Conservation (phyloP, 306 rosid species). For the Carpinus fangiana region DNA sequence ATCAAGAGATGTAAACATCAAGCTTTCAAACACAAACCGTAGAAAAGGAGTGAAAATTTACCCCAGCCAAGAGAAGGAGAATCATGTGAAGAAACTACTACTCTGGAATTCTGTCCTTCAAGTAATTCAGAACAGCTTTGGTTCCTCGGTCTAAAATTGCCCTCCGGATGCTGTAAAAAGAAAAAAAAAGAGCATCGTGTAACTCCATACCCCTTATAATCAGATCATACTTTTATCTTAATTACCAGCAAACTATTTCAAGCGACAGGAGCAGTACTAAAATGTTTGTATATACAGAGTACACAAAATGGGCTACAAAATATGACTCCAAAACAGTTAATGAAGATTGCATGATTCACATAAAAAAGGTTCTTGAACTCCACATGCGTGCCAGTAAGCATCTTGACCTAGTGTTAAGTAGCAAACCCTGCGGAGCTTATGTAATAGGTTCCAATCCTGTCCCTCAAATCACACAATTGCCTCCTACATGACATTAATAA, state of each 20-base stretch:
- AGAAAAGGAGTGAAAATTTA: neutral
- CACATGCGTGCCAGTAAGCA: too few species aligned
- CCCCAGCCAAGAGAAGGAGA: neutral
- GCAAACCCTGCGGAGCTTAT: too few species aligned
- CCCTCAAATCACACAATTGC: too few species aligned
- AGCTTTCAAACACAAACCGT: neutral
- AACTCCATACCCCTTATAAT: neutral
- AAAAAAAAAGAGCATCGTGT: neutral
- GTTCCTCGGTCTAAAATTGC: constrained; percentile 80
- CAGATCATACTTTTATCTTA: neutral
- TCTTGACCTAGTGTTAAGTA: too few species aligned
- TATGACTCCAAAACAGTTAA: too few species aligned
- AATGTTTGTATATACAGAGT: too few species aligned
- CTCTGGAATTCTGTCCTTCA: constrained; percentile 74
- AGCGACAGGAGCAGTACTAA: neutral
- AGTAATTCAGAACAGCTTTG: constrained; percentile 73
- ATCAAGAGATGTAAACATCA: neutral
- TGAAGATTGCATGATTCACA: too few species aligned
- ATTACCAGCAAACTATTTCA: neutral
- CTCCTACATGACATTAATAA: too few species aligned
- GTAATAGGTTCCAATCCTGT: too few species aligned
- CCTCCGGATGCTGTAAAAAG: constrained; percentile 78
- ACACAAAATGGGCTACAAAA: too few species aligned
- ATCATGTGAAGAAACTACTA: constrained; percentile 17
- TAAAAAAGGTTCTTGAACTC: too few species aligned